Evolutionary conservation across 768 basidiomycete species (phyloP).

Genomic region (Panaeolus papilionaceus): DNA sequence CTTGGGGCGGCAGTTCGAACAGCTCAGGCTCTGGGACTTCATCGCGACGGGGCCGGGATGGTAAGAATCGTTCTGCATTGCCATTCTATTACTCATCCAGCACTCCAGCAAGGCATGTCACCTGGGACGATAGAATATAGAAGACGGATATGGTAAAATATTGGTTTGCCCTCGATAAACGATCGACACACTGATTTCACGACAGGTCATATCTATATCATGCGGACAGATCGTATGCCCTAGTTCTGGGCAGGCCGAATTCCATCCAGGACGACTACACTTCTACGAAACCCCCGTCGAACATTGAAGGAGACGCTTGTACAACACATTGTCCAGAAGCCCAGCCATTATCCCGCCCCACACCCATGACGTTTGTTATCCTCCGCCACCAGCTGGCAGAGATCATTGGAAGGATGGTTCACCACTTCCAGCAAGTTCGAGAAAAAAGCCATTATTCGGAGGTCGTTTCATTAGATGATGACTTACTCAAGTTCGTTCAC

Average conservation of each 20-base stretch:
- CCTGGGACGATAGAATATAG: constrained; percentile 85
- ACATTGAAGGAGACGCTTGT: constrained; percentile 67
- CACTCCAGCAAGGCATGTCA: constrained; percentile 62
- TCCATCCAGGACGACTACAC: constrained; percentile 91
- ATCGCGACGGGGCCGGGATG: constrained; percentile 86
- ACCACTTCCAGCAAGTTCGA: constrained; percentile 90
- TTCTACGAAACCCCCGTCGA: constrained; percentile 79
- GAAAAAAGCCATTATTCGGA: constrained; percentile 83
- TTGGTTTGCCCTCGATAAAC: background rate
- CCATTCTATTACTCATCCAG: constrained; percentile 18
- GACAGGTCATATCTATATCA: constrained; percentile 87
- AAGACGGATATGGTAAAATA: constrained; percentile 81
- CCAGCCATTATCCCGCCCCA: constrained; percentile 71
- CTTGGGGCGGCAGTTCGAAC: constrained; percentile 92
- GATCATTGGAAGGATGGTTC: constrained; percentile 90
- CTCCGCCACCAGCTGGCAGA: constrained; percentile 81
- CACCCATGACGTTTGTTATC: constrained; percentile 87
- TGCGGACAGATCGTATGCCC: constrained; percentile 90
- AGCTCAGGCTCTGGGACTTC: constrained; percentile 91
- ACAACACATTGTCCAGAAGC: constrained; percentile 52
- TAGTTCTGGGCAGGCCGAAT: constrained; percentile 89
- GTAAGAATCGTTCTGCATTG: constrained; percentile 46
- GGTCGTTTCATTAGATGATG: constrained; percentile 82
- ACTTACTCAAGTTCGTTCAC: constrained; percentile 77
- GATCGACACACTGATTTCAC: background rate